These are phyloP conservation scores for Gastrolobium villosum DNA, from an alignment of 306 rosid species.

Conservation along the genomic window DNA sequence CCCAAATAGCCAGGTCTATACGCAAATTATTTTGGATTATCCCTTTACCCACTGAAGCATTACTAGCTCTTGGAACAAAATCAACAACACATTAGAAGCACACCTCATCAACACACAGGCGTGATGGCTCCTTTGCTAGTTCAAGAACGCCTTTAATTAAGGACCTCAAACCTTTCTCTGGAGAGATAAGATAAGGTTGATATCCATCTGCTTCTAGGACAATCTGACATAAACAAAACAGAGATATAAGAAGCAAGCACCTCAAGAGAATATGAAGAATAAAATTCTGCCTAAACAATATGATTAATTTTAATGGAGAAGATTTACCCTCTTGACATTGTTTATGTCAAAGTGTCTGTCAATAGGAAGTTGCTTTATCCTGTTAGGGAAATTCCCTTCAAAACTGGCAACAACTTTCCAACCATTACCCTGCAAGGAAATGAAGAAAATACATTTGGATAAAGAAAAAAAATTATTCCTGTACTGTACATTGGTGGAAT, in stretches of 20 bases:
- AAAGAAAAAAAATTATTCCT: slow-evolving; percentile 32
- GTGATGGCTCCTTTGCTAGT: slow-evolving; percentile 97
- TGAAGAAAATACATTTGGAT: slow-evolving; percentile 33
- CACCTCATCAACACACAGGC: slow-evolving; percentile 99
- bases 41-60: slow-evolving; percentile 40
- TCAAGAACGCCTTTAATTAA: slow-evolving; percentile 95
- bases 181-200: slow-evolving; percentile 98
- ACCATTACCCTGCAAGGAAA: slow-evolving; percentile 82
- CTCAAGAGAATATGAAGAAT: slow-evolving; percentile 37
- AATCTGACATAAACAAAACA: slow-evolving; percentile 61
- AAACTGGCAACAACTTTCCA: slow-evolving; percentile 99
- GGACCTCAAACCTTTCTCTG: slow-evolving; percentile 98
- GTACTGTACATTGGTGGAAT: neutral
- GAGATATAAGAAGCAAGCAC: slow-evolving; percentile 36
- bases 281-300: slow-evolving; percentile 14
- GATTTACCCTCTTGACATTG: slow-evolving; percentile 92
- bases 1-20: slow-evolving; percentile 21
- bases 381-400: slow-evolving; percentile 95
- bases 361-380: slow-evolving; percentile 94
- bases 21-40: slow-evolving; percentile 10
- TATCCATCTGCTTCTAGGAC: slow-evolving; percentile 99
- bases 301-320: slow-evolving; percentile 8
- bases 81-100: slow-evolving; percentile 37
- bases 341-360: slow-evolving; percentile 96
- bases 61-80: slow-evolving; percentile 32